Evolutionary conservation across 306 rosid genomes (phyloP), one percentile per base, ranked within the genome.

Genomic region (Vigna mungo): DNA sequence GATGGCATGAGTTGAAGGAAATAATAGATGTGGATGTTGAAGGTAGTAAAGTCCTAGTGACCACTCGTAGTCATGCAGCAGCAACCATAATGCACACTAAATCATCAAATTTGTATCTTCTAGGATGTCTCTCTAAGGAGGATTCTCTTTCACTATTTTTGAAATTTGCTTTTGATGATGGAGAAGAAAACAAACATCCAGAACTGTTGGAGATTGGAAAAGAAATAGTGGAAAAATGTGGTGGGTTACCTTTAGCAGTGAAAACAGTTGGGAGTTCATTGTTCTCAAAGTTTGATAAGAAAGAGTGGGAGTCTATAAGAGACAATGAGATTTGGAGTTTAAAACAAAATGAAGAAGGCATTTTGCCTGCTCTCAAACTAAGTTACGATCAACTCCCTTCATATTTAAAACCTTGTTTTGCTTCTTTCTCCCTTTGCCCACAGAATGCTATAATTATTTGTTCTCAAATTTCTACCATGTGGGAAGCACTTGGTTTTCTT

Each of bases 81-180:
- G n/a, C 16, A 11, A 0, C 1, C 16, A 2, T 14, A 10, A 59
- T 59, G 41, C 0, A 10, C 18, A 14, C 20, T 60, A 30, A 60
- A 14, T 30, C 21, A 2, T 30, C 43, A 6, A 30, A 14, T 11
- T 1, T 16, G 1, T 23, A 60, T 20, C 8, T 0, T 6, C 41
- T 81, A 15, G 0, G 14, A 36, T 21, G 44, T 0, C 77, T 75
- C 1, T 59, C 59, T 0, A 0, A 5, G 0, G 11, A 77, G 4
- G 67, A 63, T 15, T 86, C 77, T 4, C 6, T 58, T 15, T 74
- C 75, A 13, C 41, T 81, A 7, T 78, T 86, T 10, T 2, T 13
- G 12, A 82, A 67, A 81, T 60, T 8, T 52, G 86, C 86, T 59
- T 86, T 84, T 27, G 23, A 30, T 21, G 73, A 55, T 8, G 77